Percentiles rank a stretch among this genome's conserved stretches.
phyloP scores from a whole-genome alignment of 768 basidiomycete species.

The Termitomyces sp. region DNA sequence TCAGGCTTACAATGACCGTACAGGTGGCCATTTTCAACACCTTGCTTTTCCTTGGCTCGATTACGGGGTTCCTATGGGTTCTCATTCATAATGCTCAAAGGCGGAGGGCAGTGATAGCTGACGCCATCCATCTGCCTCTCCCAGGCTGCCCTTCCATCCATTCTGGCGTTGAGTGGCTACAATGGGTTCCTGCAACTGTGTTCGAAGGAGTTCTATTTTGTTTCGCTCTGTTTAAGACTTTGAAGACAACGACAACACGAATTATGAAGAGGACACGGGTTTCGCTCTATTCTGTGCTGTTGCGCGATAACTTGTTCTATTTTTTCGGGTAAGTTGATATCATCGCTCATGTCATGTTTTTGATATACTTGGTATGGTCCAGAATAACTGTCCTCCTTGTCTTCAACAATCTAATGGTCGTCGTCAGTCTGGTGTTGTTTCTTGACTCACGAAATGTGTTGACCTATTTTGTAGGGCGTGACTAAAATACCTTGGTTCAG shows the following conservation, averaged over 20 bases:
- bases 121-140: slow-evolving; percentile 29
- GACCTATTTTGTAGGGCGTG: slow-evolving; percentile 21
- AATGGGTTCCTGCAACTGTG: slow-evolving; percentile 13
- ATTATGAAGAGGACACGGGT: slow-evolving; percentile 18
- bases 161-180: slow-evolving; percentile 11
- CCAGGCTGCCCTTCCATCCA: slow-evolving; percentile 17
- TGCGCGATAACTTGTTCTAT: slow-evolving; percentile 40
- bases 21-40: slow-evolving; percentile 34
- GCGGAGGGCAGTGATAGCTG: slow-evolving; percentile 29
- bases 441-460: neutral
- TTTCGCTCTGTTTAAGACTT: slow-evolving; percentile 31
- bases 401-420: slow-evolving; percentile 43
- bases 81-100: slow-evolving; percentile 29
- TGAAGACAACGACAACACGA: slow-evolving; percentile 19
- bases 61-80: slow-evolving; percentile 36
- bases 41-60: slow-evolving; percentile 32
- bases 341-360: neutral
- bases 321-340: slow-evolving; percentile 30
- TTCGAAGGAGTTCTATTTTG: slow-evolving; percentile 37
- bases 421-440: slow-evolving; percentile 16
- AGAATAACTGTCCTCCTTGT: slow-evolving; percentile 33
- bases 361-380: neutral
- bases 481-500: slow-evolving; percentile 47
- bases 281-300: slow-evolving; percentile 27
- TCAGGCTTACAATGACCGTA: neutral